These are phyloP conservation scores for Venustampulla echinocandica DNA, from an alignment of 495 filamentous ascomycete genomes.

Conservation along the genomic window DNA sequence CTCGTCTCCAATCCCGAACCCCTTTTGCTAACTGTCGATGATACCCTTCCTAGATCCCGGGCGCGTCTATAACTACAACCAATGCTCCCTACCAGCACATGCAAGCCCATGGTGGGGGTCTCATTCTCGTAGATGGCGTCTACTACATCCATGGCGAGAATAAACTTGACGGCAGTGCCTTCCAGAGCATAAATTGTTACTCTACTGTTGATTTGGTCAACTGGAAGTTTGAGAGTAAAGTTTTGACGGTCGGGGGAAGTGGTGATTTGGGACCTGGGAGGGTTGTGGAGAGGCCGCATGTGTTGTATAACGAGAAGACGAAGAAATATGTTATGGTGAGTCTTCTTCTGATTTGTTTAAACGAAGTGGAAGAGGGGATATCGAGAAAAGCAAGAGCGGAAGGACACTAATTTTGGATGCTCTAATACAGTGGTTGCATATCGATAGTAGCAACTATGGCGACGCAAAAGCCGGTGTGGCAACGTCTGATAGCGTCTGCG, in stretches of 20 bases:
- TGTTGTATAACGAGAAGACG: constrained; percentile 43
- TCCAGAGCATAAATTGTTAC: constrained; percentile 52
- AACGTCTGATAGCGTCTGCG: constrained; percentile 48
- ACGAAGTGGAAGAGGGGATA: background rate
- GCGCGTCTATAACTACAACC: constrained; percentile 41
- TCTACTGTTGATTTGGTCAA: constrained; percentile 49
- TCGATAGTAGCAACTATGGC: constrained; percentile 51
- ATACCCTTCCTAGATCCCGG: constrained; percentile 28
- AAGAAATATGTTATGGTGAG: constrained; percentile 34
- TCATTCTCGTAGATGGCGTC: constrained; percentile 34
- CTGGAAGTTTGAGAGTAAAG: constrained; percentile 49
- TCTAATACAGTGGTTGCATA: constrained; percentile 50
- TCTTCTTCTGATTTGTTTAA: background rate
- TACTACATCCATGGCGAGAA: constrained; percentile 63
- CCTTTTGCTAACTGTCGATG: background rate
- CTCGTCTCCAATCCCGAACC: no score
- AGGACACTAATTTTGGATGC: constrained; percentile 37
- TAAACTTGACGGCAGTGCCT: constrained; percentile 48
- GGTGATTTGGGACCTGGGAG: constrained; percentile 55
- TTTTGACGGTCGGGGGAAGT: constrained; percentile 36
- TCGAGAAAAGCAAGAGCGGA: constrained; percentile 44
- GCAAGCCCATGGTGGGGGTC: constrained; percentile 46
- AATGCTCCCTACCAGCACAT: constrained; percentile 42
- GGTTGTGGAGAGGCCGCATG: constrained; percentile 58
- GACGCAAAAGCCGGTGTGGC: constrained; percentile 60